Conservation (phyloP, 495 filamentous ascomycete genomes). For the Parathielavia hyrcaniae region DNA sequence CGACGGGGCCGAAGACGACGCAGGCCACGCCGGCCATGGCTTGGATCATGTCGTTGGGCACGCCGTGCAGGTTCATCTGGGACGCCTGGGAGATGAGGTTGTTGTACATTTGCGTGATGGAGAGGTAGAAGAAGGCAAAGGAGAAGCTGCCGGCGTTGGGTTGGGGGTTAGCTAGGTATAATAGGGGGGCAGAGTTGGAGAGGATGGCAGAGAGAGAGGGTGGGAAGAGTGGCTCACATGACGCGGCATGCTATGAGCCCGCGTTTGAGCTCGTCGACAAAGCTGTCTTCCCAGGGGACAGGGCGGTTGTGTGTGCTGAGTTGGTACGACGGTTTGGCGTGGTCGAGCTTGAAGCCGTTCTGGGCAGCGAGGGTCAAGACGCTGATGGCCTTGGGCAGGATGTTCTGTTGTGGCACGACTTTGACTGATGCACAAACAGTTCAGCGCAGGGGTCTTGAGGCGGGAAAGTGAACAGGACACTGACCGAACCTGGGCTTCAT, state of each 20-base stretch:
- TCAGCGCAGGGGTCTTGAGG: neutral
- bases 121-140: constrained; percentile 54
- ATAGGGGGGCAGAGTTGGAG: too few relatives aligned
- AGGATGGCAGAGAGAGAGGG: constrained; percentile 14
- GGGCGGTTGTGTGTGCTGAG: constrained; percentile 28
- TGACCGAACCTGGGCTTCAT: constrained; percentile 20
- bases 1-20: constrained; percentile 42
- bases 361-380: constrained; percentile 39
- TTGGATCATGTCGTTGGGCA: constrained; percentile 48
- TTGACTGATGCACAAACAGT: constrained; percentile 28
- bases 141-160: constrained; percentile 37
- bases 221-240: constrained; percentile 31
- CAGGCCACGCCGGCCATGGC: constrained; percentile 32
- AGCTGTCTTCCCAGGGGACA: constrained; percentile 34
- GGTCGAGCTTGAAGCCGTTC: constrained; percentile 46
- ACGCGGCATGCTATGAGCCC: constrained; percentile 42
- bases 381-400: constrained; percentile 40
- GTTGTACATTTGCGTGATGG: constrained; percentile 46
- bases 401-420: constrained; percentile 36
- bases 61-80: constrained; percentile 43
- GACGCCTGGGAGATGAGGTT: constrained; percentile 45
- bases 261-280: constrained; percentile 41
- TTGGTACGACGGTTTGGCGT: constrained; percentile 45
- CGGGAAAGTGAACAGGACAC: constrained; percentile 29
- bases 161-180: neutral